Percentiles rank a stretch among this genome's conserved stretches.
Evolutionary conservation across 352 stramenopile genomes (phyloP).

Genomic region (Phytopythium kandeliae): DNA sequence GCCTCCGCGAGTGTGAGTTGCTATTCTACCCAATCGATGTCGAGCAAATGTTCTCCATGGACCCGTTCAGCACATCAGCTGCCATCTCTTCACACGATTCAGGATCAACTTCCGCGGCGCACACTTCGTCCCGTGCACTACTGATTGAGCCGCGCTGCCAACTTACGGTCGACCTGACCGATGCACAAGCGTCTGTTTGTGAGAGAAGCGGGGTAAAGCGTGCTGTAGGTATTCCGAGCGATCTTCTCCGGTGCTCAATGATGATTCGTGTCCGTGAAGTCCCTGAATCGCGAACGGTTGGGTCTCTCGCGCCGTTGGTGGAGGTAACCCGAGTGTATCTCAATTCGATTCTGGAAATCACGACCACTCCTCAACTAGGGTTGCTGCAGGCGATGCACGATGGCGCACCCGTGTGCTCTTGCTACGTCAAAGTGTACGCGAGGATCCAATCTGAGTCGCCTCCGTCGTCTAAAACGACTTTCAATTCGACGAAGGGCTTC

Average conservation of each 20-base stretch:
- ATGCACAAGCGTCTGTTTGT: neutral
- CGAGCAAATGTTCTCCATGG: constrained; percentile 62
- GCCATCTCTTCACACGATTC: constrained; percentile 13
- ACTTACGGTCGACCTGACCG: constrained; percentile 15
- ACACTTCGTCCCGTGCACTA: constrained; percentile 28
- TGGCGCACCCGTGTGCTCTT: constrained; percentile 31
- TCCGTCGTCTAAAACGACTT: neutral
- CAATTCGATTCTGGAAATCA: constrained; percentile 36
- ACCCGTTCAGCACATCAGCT: constrained; percentile 48
- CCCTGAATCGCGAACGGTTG: constrained; percentile 17
- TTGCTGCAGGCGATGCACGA: constrained; percentile 45
- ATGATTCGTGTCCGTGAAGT: constrained; percentile 37
- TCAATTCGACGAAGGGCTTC: neutral
- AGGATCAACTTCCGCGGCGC: neutral
- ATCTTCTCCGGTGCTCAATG: constrained; percentile 32
- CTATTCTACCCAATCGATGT: constrained; percentile 60
- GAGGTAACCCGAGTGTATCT: constrained; percentile 44
- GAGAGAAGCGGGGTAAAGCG: constrained; percentile 10
- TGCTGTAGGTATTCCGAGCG: constrained; percentile 20
- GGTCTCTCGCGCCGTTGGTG: constrained; percentile 17
- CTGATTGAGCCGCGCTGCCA: constrained; percentile 39
- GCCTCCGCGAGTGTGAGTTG: constrained; percentile 29
- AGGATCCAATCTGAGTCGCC: constrained; percentile 14
- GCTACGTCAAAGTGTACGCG: constrained; percentile 70
- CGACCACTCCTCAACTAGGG: constrained; percentile 39